Evolutionary conservation across 1,284 basidiomycete genomes (phyloP), one percentile per base, ranked within the genome.

Genomic region (Fomes fomentarius): DNA sequence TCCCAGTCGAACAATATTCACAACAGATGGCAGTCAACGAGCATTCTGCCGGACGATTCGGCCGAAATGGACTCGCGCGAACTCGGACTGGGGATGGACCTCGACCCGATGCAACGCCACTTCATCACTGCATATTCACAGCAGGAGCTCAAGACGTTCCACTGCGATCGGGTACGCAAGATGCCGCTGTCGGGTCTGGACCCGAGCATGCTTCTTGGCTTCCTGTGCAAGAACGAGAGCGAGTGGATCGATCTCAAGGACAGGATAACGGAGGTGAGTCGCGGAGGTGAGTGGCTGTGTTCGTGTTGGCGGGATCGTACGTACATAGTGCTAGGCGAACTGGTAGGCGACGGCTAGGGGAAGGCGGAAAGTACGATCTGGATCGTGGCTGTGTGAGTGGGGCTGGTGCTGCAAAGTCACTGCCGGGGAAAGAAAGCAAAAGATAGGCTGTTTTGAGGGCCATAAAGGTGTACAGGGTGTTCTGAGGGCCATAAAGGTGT

Each of bases 141-240:
- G 10, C 51, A 78, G 7, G 91, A 95, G 66, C 74, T 98, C 26
- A 82, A 82, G 60, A 95, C 93, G 2, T 98, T 94, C 78, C 96
- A 98, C 71, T 95, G 94, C 69, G 95, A 98, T 24, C 85, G 89
- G 19, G 89, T 98, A 38, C 81, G 93, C 67, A 95, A 96, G 80
- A 95, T 98, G 92, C 89, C 91, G 0, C 74, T 98, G 42, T 84
- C 85, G 34, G 87, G 88, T n/a, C 74, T 99, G 48, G 96, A 98
- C 69, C 96, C 96, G 11, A 96, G 94, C 66, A 98, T 99, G 96
- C 76, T 99, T 9, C 79, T 98, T 49, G 96, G 96, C 15, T 98
- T 99, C 71, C 69, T 98, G 61, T 89, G 90, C 67, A 83, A 83
- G 61, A 84, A 91, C 66, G 89, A 94, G 71, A 76, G 71, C 19